Evolutionary conservation across 305 asterid species (phyloP).

Genomic region (Euphrasia arctica): DNA sequence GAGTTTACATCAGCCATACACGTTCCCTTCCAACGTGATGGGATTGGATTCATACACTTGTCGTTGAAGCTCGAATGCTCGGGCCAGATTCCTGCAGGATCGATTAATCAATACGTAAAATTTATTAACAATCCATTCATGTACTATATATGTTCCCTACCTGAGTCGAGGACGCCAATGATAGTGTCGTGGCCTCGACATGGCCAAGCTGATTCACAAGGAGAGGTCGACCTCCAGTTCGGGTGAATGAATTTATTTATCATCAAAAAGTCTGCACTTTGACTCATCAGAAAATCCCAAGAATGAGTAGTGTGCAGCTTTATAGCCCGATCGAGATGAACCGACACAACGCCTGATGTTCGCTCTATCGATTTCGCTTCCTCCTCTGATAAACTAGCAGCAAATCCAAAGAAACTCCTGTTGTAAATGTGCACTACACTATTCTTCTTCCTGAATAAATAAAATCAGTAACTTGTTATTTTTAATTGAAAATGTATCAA

Average conservation of each 20-base stretch:
- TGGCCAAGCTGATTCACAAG: slow-evolving; percentile 28
- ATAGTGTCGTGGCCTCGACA: slow-evolving; percentile 41
- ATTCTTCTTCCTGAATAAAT: no score
- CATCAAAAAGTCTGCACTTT: slow-evolving; percentile 38
- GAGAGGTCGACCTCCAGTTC: not conserved
- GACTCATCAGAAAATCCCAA: slow-evolving; percentile 48
- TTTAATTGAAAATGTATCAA: no score
- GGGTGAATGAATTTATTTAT: slow-evolving; percentile 23
- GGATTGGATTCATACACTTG: slow-evolving; percentile 52
- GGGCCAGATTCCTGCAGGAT: slow-evolving; percentile 27
- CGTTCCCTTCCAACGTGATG: slow-evolving; percentile 67
- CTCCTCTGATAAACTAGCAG: no score
- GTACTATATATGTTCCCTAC: slow-evolving; percentile 19
- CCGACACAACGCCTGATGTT: no score
- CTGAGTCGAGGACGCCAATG: slow-evolving; percentile 81
- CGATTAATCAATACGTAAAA: no score
- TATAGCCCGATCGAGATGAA: no score
- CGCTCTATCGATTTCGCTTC: no score
- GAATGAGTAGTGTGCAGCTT: slow-evolving; percentile 72
- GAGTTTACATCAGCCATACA: not conserved
- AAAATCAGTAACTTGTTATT: no score
- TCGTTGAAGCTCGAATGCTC: slow-evolving; percentile 77
- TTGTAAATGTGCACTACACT: no score
- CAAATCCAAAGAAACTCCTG: no score
- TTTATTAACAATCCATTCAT: no score